A percentile compares a stretch with the other conserved stretches of the same genome.
phyloP scores from a whole-genome alignment of 2,329 filamentous ascomycete species.

The Aureobasidium sp. region DNA sequence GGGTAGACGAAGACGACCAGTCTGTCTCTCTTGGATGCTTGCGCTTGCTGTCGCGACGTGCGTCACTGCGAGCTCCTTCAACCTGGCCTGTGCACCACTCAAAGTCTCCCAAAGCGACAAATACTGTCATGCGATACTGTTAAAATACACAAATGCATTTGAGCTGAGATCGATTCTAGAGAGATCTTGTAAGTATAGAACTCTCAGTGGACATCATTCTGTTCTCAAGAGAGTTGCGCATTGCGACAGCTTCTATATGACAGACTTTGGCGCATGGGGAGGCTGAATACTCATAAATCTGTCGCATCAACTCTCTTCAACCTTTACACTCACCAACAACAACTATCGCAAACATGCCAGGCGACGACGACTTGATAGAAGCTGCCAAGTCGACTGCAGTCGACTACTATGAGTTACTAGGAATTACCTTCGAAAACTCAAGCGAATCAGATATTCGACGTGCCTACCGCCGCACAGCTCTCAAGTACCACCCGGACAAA shows the following conservation, averaged over 20 bases:
- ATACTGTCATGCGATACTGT: background rate
- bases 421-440: constrained; percentile 55
- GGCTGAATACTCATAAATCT: background rate
- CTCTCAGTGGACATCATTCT: background rate
- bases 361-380: constrained; percentile 36
- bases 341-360: constrained; percentile 16
- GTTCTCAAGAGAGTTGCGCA: background rate
- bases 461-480: constrained; percentile 74
- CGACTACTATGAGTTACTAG: constrained; percentile 74
- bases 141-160: background rate
- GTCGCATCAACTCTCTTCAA: background rate
- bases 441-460: constrained; percentile 66
- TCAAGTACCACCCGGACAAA: constrained; percentile 95
- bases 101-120: background rate
- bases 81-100: background rate
- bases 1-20: background rate
- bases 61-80: background rate
- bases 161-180: background rate
- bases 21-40: background rate
- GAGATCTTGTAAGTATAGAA: background rate
- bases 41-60: background rate
- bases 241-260: background rate
- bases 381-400: constrained; percentile 34
- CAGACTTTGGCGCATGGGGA: background rate
- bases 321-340: background rate